These are phyloP conservation scores for Saturnispora zaruensis DNA, from an alignment of 805 yeast genomes.

Conservation along the genomic window DNA sequence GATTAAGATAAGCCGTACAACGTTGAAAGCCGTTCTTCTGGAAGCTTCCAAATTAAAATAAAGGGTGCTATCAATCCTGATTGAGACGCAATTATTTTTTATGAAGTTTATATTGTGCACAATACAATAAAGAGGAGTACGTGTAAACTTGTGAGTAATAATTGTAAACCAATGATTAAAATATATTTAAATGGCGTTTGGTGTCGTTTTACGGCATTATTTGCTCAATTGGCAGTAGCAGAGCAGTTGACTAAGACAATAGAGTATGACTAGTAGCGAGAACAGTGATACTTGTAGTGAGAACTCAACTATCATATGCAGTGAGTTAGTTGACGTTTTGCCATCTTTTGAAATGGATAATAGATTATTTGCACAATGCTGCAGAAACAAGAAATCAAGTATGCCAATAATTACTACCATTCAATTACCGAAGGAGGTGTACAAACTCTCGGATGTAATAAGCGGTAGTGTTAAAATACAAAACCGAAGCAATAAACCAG, in stretches of 20 bases:
- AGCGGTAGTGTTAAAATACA: constrained; percentile 46
- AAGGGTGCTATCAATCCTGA: not conserved
- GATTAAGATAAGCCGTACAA: not conserved
- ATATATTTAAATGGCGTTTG: not conserved
- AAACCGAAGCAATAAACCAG: constrained; percentile 29
- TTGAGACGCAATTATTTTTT: not conserved
- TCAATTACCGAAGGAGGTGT: constrained; percentile 36
- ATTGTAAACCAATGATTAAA: not conserved
- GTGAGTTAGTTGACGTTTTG: constrained; percentile 36
- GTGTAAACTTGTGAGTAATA: not conserved
- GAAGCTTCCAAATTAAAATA: not conserved
- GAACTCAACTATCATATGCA: not conserved
- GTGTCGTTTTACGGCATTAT: not conserved
- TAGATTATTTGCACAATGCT: constrained; percentile 22
- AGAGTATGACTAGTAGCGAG: not conserved
- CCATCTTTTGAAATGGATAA: constrained; percentile 68
- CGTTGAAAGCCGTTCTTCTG: not conserved
- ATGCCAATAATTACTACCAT: constrained; percentile 22
- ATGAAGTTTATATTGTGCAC: not conserved
- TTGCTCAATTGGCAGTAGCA: too few relatives aligned
- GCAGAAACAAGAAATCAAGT: constrained; percentile 17
- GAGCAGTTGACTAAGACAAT: too few relatives aligned
- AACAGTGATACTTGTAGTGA: not conserved
- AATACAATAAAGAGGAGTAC: not conserved
- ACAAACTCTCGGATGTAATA: constrained; percentile 59